Conservation (phyloP, 2,329 filamentous ascomycete species). For the Periconia sp. region DNA sequence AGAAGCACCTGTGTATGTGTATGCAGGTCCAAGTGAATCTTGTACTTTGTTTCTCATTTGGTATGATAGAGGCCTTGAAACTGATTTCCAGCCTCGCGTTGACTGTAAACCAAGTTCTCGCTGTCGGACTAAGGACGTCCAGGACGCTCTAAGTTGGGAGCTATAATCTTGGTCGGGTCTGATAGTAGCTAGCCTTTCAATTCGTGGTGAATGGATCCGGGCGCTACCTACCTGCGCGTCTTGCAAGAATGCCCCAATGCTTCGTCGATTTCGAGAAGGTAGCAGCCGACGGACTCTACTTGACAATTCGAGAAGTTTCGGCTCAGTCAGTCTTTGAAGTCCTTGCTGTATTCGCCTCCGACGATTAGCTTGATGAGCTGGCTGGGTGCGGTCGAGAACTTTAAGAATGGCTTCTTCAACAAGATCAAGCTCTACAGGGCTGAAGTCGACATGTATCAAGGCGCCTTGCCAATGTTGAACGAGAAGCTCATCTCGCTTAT, state of each 20-base stretch:
- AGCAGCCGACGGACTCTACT: conserved; percentile 20
- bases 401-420: conserved; percentile 24
- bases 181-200: conserved; percentile 35
- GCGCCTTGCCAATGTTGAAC: conserved; percentile 36
- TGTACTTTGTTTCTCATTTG: conserved; percentile 36
- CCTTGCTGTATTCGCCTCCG: conserved; percentile 29
- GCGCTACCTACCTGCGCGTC: conserved; percentile 34
- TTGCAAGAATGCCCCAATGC: conserved; percentile 38
- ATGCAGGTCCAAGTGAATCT: conserved; percentile 51
- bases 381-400: conserved; percentile 5
- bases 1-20: conserved; percentile 63
- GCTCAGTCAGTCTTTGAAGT: conserved; percentile 27
- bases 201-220: conserved; percentile 18
- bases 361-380: conserved; percentile 17
- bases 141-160: conserved; percentile 20
- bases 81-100: conserved; percentile 31
- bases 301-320: conserved; percentile 25
- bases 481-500: conserved; percentile 31
- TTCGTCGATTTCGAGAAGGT: conserved; percentile 21
- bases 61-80: conserved; percentile 28
- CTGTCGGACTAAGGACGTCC: conserved; percentile 31
- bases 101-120: conserved; percentile 40
- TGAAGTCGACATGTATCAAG: conserved; percentile 43
- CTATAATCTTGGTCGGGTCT: conserved; percentile 20
- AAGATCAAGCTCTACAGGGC: conserved; percentile 26